Base-by-base conservation (phyloP, 106 monocot species). In the Dendrobium nobile region DNA sequence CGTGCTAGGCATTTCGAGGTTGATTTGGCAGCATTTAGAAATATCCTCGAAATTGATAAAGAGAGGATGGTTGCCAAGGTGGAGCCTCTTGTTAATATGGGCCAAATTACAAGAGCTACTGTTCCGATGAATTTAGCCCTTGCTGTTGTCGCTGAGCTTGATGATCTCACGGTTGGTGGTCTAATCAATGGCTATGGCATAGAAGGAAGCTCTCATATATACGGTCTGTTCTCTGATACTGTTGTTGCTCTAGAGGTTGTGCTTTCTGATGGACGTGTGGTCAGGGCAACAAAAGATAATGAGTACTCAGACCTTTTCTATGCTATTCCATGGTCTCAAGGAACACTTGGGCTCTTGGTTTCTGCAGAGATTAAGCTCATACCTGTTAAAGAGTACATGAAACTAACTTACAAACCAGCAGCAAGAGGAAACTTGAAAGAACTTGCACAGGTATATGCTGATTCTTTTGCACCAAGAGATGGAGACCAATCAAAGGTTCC, bases 41-140 rank as follows among this genome's bases (percentile, higher is more conserved):
- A 86, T 67, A 82, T 86, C 33, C 79, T 86, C 37, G 86, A 86
- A 20, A 55, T 86, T 20, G 78, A 86, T 47, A 86, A 75, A 31
- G 86, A 82, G 40, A 75, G 79, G 33, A 86, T 86, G 86, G 61
- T 86, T 24, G 86, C 82, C 11, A 82, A 78, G 61, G 82, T 82
- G 31, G 86, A 86, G 48, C 85, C 85, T 47, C 81, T 85, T n/a
- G 85, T 85, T 48, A 85, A 85, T 20, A 85, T 85, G 85, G 85
- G 86, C 9, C 86, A 86, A 37, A 82, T 86, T 6, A 82, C 78
- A 5, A 59, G 86, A 41, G 79, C 33, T 7, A 86, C 82, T 9
- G 82, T 86, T 5, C 82, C 85, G 9, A 82, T 86, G 85, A 86
- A 86, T 41, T 78, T 86, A 65, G 72, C 86, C 31, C 82, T 86